phyloP scores from a whole-genome alignment of 2,329 filamentous ascomycete genomes.

The Aureobasidium sp. region DNA sequence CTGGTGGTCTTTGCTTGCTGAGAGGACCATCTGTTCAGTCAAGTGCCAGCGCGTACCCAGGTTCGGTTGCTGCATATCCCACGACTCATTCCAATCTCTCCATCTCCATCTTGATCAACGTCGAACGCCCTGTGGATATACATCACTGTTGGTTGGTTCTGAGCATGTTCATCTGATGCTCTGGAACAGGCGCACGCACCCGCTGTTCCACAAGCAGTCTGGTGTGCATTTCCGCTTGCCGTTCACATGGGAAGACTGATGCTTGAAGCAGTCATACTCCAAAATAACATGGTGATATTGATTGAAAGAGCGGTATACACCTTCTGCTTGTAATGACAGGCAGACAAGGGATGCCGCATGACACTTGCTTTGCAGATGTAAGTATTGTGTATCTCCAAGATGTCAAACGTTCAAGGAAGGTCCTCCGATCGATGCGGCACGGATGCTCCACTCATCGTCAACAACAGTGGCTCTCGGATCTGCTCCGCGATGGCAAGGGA shows the following conservation, averaged over 20 bases:
- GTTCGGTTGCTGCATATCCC: neutral
- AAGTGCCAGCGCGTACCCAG: neutral
- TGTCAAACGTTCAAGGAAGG: neutral
- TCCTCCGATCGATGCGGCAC: conserved; percentile 6
- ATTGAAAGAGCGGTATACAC: neutral
- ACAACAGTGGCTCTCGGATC: neutral
- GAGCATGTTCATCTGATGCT: neutral
- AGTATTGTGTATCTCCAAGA: neutral
- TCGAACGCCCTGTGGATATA: neutral
- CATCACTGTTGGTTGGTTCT: neutral
- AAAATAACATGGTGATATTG: neutral
- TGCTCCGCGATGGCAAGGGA: conserved; percentile 3
- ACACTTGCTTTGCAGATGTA: neutral
- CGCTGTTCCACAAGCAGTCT: neutral
- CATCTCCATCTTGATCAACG: neutral
- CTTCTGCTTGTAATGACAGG: neutral
- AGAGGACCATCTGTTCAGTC: neutral
- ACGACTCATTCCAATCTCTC: neutral
- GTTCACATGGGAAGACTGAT: conserved; percentile 2
- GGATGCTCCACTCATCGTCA: neutral
- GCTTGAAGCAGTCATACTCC: neutral
- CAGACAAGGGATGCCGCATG: conserved; percentile 1
- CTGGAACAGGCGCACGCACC: neutral
- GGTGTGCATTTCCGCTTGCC: conserved; percentile 5
- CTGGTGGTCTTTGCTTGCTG: neutral